Conservation (phyloP, 805 yeast species). For the Candida germanica region DNA sequence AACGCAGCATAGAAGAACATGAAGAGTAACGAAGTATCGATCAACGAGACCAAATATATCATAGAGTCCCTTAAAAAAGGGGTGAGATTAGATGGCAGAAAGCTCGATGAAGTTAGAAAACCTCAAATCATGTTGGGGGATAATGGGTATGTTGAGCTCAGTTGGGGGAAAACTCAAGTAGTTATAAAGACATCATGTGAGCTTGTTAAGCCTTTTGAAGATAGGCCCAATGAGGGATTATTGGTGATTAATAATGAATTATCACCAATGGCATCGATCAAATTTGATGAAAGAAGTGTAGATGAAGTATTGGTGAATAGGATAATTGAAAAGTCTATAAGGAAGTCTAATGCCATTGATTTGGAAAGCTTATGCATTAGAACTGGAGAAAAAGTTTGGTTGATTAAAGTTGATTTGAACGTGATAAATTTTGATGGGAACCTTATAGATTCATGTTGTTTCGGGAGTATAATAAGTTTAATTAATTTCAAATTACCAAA, state of each 20-base stretch:
- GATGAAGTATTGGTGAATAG: conserved; percentile 80
- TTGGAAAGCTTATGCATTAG: conserved; percentile 85
- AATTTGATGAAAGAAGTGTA: conserved; percentile 72
- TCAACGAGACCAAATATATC: conserved; percentile 49
- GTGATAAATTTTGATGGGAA: conserved; percentile 91
- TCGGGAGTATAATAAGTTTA: conserved; percentile 85
- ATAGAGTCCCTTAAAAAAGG: conserved; percentile 61
- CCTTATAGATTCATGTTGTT: conserved; percentile 82
- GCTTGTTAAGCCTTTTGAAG: conserved; percentile 77
- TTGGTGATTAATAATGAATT: conserved; percentile 83
- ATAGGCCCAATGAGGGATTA: conserved; percentile 90
- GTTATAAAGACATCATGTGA: conserved; percentile 73
- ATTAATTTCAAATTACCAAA: conserved; percentile 84
- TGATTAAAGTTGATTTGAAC: conserved; percentile 84
- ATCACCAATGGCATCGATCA: conserved; percentile 85
- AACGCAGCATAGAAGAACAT: neutral
- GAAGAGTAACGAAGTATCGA: conserved; percentile 7
- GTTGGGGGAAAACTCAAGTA: conserved; percentile 69
- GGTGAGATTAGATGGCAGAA: conserved; percentile 67
- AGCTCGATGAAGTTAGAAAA: conserved; percentile 58
- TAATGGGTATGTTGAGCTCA: conserved; percentile 78
- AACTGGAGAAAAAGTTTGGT: conserved; percentile 92
- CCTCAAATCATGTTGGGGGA: conserved; percentile 40
- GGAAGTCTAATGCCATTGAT: conserved; percentile 88
- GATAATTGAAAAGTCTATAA: conserved; percentile 85